Conservation (phyloP, 768 basidiomycete genomes). For the Polyporus arcularius region DNA sequence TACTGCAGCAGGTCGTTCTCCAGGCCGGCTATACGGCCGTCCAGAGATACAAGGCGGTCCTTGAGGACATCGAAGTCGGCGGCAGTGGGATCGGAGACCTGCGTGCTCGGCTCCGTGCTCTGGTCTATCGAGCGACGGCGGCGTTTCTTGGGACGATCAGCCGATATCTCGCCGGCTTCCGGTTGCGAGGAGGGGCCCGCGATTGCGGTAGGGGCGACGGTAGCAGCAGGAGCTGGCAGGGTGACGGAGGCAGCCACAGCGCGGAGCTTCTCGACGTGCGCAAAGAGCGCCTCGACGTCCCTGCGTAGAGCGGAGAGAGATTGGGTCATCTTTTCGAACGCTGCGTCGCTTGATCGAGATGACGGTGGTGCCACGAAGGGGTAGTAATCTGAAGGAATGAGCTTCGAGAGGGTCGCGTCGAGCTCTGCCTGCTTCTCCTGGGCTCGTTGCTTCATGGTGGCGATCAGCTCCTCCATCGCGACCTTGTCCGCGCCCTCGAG, state of each 20-base stretch:
- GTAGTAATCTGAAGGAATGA: constrained; percentile 42
- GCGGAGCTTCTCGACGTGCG: neutral
- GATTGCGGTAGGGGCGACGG: neutral
- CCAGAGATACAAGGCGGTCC: constrained; percentile 32
- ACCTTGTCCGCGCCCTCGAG: constrained; percentile 30
- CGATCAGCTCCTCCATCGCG: constrained; percentile 27
- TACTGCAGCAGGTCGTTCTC: constrained; percentile 40
- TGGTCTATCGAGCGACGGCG: constrained; percentile 18
- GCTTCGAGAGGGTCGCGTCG: constrained; percentile 29
- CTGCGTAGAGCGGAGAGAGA: constrained; percentile 17
- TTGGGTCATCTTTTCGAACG: constrained; percentile 33
- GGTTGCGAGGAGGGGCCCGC: neutral
- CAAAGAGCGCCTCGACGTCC: constrained; percentile 9
- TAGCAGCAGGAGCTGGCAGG: neutral
- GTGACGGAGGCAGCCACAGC: neutral
- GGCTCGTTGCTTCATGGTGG: constrained; percentile 24
- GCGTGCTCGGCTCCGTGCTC: neutral
- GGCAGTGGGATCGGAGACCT: constrained; percentile 7
- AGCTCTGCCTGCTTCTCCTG: constrained; percentile 36
- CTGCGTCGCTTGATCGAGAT: constrained; percentile 22
- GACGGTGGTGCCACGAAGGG: constrained; percentile 25
- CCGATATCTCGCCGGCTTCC: neutral
- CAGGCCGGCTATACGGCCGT: constrained; percentile 33
- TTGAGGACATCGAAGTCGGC: constrained; percentile 29
- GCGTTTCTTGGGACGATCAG: constrained; percentile 12